Evolutionary conservation across 345 rosid genomes (phyloP), one percentile per base, ranked within the genome.

Genomic region (Clausena lansium): DNA sequence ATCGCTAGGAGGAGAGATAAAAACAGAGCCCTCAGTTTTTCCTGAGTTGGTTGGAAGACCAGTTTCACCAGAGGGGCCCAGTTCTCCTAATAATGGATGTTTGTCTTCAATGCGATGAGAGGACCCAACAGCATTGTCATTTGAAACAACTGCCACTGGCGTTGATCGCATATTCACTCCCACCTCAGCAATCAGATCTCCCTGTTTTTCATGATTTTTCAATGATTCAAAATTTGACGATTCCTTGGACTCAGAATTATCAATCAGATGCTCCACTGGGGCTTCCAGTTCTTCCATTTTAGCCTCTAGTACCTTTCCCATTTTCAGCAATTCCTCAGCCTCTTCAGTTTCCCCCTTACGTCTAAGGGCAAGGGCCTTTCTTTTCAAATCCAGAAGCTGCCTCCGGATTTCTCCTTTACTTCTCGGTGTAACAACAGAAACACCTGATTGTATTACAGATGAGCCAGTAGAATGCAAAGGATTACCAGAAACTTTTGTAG

Each of bases 361-460:
- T 67, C 86, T 86, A 69, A 73, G 80, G 52, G 88, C 87, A 82
- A 88, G 90, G 50, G 88, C 91, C 74, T 86, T 88, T 75, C 93
- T 88, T 80, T 88, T 89, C 77, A 91, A 79, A 74, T 84, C 88
- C 75, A 88, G 59, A 61, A 88, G 92, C 75, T 90, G 90, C 86
- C 84, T 82, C 73, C 87, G 90, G 71, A 87, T 84, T 81, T 89
- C 90, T 41, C 85, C 86, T 84, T 83, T 89, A 50, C 78, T 88
- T 84, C 86, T 84, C 55, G 78, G 77, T 60, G 71, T 74, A 25
- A 59, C 67, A 74, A 30, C 64, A 41, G 81, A 71, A 70, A 71
- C 25, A 59, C 75, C 70, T 7, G 77, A 47, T 36, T 72, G 55
- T 11, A 10, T 25, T 30, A n/a, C 3, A 9, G 72, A 77, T 54